phyloP scores from a whole-genome alignment of 2,329 filamentous ascomycete genomes.

The Hypoxylon sp. region DNA sequence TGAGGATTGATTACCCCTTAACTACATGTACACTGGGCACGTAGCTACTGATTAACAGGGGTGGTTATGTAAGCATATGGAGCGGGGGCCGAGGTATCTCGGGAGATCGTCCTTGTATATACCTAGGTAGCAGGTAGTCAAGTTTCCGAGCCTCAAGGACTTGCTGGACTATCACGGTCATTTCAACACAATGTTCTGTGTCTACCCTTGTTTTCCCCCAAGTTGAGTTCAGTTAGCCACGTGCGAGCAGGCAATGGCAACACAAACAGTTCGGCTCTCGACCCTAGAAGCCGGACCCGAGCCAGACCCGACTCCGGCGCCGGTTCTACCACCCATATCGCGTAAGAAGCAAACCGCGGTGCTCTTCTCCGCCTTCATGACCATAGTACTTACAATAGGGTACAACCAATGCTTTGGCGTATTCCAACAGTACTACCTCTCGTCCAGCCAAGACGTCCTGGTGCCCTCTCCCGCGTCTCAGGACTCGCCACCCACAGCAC shows the following conservation, averaged over 20 bases:
- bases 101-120: background rate
- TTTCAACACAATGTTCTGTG: too few relatives aligned
- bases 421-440: constrained; percentile 63
- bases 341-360: constrained; percentile 58
- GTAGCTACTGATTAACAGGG: background rate
- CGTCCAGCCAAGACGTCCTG: constrained; percentile 56
- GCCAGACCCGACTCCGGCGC: constrained; percentile 20
- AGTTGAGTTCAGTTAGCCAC: too few relatives aligned
- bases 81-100: background rate
- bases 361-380: constrained; percentile 58
- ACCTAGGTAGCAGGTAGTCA: too few relatives aligned
- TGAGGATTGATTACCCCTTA: too few relatives aligned
- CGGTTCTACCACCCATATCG: constrained; percentile 53
- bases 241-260: constrained; percentile 28
- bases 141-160: too few relatives aligned
- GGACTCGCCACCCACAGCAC: constrained; percentile 53
- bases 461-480: constrained; percentile 50
- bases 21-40: too few relatives aligned
- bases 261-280: constrained; percentile 34
- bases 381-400: constrained; percentile 61
- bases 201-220: too few relatives aligned
- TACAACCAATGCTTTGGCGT: constrained; percentile 64
- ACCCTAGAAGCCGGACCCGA: constrained; percentile 6
- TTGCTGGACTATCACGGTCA: too few relatives aligned
- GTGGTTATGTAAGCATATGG: background rate